Conservation (phyloP, 2,329 filamentous ascomycete species). For the Aspergillus unguis region DNA sequence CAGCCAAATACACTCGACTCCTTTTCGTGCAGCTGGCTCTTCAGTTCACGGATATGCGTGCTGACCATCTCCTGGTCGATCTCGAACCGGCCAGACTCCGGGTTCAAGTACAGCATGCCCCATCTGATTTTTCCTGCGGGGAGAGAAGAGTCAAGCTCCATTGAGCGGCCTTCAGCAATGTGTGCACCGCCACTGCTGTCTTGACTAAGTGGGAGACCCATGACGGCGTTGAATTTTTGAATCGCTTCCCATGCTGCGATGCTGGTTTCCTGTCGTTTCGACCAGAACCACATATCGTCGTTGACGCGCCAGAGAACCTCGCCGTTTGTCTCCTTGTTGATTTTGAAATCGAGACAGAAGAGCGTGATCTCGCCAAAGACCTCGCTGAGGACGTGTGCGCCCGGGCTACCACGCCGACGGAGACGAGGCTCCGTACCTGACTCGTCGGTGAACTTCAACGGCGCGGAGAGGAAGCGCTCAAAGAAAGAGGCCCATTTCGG, state of each 20-base stretch:
- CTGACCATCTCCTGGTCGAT: slow-evolving; percentile 16
- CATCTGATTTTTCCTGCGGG: slow-evolving; percentile 12
- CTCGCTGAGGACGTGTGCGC: slow-evolving; percentile 13
- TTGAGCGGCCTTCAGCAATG: not conserved
- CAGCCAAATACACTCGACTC: slow-evolving; percentile 11
- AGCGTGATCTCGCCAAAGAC: slow-evolving; percentile 13
- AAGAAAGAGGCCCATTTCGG: slow-evolving; percentile 14
- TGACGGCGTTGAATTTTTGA: slow-evolving; percentile 7
- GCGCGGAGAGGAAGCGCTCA: slow-evolving; percentile 8
- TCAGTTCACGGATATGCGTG: slow-evolving; percentile 6
- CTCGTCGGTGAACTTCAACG: slow-evolving; percentile 12
- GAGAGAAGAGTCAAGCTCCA: not conserved
- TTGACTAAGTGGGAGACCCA: slow-evolving; percentile 6
- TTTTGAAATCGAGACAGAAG: slow-evolving; percentile 14
- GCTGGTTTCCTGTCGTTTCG: slow-evolving; percentile 4
- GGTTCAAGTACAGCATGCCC: slow-evolving; percentile 16
- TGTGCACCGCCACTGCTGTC: slow-evolving; percentile 5
- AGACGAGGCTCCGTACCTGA: slow-evolving; percentile 1
- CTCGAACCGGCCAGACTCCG: slow-evolving; percentile 11
- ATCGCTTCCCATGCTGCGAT: slow-evolving; percentile 10
- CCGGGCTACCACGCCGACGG: slow-evolving; percentile 12
- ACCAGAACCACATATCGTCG: slow-evolving; percentile 18
- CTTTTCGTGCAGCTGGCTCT: slow-evolving; percentile 9
- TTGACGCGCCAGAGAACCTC: slow-evolving; percentile 15
- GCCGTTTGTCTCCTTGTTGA: slow-evolving; percentile 11